Evolutionary conservation across 768 basidiomycete species (phyloP), one percentile per base, ranked within the genome.

Genomic region (Leccinum disarticulatum): DNA sequence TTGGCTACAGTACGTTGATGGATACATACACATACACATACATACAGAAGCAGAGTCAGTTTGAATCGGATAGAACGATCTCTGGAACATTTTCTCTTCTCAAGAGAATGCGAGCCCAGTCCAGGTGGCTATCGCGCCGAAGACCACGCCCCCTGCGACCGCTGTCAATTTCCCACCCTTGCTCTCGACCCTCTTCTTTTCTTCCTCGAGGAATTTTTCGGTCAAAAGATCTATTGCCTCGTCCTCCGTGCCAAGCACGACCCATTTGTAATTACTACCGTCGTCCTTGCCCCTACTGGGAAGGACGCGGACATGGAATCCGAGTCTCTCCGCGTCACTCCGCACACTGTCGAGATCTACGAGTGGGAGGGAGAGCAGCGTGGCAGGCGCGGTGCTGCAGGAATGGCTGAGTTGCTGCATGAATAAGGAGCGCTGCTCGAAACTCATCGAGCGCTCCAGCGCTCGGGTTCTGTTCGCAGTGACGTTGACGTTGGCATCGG

Each of bases 41-140:
- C 50, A 49, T 30, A 6, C 15, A 22, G 36, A 46, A 46, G 43
- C 43, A 46, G 43, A 46, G 43, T 19, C 19, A 46, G 43, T 11
- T 15, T n/a, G 19, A 6, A 30, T 50, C 9, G 30, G 41, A 54
- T 58, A 36, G 19, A 30, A 15, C 30, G 54, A 55, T 52, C 48
- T 35, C 31, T 22, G 46, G n/a, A 46, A 6, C 43, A 19, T 46
- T 52, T 22, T 13, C 11, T 19, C 43, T 22, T 28, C 48, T 80
- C 61, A 83, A 64, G 71, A 80, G 77, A 76, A 75, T 33, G 86
- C 86, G 55, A 87, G 76, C 15, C 84, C 83, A 19, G 82, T 82
- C 77, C 80, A 85, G 52, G 83, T 78, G 46, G 83, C 83, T 7
- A 85, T 82, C 43, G 82, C 85, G 43, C 86, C 86, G 19, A 86